Conservation (phyloP, 1,284 basidiomycete genomes). For the Ustilago tritici region DNA sequence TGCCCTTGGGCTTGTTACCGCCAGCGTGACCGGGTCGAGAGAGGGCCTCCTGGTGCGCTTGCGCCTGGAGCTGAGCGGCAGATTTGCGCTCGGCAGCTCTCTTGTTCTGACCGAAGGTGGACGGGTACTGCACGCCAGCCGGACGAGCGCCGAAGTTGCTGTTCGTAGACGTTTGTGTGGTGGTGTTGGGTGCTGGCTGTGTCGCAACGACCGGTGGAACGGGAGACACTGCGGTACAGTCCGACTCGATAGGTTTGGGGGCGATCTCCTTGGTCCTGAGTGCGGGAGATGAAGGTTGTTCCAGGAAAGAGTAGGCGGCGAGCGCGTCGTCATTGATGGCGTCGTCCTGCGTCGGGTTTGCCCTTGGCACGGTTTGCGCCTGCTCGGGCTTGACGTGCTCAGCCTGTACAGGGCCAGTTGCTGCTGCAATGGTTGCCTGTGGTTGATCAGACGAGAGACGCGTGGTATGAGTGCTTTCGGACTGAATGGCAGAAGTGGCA, state of each 20-base stretch:
- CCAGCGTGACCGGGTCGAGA: constrained; percentile 52
- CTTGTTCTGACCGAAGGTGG: constrained; percentile 64
- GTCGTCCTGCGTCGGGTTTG: constrained; percentile 29
- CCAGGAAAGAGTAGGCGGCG: constrained; percentile 63
- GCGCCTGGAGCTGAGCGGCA: constrained; percentile 60
- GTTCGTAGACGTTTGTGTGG: constrained; percentile 11
- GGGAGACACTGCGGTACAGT: constrained; percentile 17
- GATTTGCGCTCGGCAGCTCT: constrained; percentile 58
- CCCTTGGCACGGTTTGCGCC: background rate
- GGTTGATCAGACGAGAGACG: constrained; percentile 40
- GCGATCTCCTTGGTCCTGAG: constrained; percentile 21
- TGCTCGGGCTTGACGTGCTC: constrained; percentile 15
- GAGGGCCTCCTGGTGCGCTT: constrained; percentile 61
- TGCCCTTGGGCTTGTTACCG: constrained; percentile 47
- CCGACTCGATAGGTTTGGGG: constrained; percentile 12
- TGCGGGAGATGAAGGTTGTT: constrained; percentile 60
- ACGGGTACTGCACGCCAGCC: constrained; percentile 48
- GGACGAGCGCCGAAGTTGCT: constrained; percentile 27
- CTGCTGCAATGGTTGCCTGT: constrained; percentile 3
- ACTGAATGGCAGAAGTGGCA: constrained; percentile 32
- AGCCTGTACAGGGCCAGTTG: constrained; percentile 7
- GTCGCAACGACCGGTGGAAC: background rate
- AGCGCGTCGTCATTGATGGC: constrained; percentile 58
- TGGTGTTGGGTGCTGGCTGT: constrained; percentile 1
- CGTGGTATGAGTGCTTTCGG: constrained; percentile 41